Base-by-base conservation (phyloP, 2,329 filamentous ascomycete species). In the Colletotrichum somersetense region DNA sequence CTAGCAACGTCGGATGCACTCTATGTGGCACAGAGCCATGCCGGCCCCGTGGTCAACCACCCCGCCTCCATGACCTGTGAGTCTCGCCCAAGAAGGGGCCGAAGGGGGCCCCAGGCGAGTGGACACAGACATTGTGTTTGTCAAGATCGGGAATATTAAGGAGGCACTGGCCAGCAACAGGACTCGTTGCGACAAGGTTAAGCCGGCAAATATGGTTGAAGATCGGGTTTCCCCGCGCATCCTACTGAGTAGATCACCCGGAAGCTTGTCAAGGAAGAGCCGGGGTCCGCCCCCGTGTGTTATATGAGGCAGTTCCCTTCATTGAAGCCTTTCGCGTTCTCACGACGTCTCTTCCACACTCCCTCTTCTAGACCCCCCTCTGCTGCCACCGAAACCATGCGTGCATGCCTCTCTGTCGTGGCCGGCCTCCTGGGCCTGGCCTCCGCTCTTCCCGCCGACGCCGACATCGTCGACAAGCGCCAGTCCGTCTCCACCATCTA, bases 401-500 rank as follows among this genome's bases (percentile, higher is more conserved):
- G 66, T 48, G 61, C 70, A 2, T 61, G 59, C 48, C 18, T 74
- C n/a, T 44, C 66, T n/a, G 16, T 69, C 40, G 62, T 42, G 30
- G 57, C 72, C 35, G 46, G 57, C 70, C 46, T 65, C 7, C 44
- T 74, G 2, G 72, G 69, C 62, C 65, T 74, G 57, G 66, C 42
- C 62, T 66, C 72, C 35, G 70, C 66, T 62, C 69, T 73, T 2
- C 69, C 78, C 55, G 73, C 74, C 20, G 75, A 78, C 52, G 74
- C 42, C 33, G 59, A 46, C 16, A 76, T 14, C 48, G 55, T 70
- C 46, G 59, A 69, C 40, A 72, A 70, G 70, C 66, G 66, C 48
- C 62, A 65, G 40, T 40, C 59, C 8, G 73, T 68, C 7, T 75
- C 75, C 1, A 89, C 85, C 0, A 80, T 89, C 26, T 89, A 88